These are phyloP conservation scores for Annulohypoxylon truncatum DNA, from an alignment of 2,329 filamentous ascomycete species.

Conservation along the genomic window DNA sequence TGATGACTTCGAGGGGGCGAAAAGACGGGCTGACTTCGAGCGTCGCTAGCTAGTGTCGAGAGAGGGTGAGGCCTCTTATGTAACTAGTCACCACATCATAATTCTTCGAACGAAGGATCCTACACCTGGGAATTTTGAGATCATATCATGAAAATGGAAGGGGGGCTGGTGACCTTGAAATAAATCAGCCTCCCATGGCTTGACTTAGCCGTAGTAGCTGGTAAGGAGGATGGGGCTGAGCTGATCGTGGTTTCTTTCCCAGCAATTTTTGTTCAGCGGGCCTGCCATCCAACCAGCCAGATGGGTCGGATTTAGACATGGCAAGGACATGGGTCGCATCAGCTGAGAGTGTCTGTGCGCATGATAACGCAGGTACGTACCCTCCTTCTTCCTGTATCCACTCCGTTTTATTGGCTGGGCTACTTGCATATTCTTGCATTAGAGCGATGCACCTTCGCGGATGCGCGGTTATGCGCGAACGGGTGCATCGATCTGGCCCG, in stretches of 20 bases:
- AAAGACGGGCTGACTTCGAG: conserved; percentile 4
- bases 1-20: background rate
- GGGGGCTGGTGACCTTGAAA: background rate
- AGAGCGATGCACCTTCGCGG: background rate
- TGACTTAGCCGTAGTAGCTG: background rate
- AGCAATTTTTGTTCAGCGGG: conserved; percentile 19
- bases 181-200: conserved; percentile 4
- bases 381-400: conserved; percentile 1
- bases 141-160: conserved; percentile 15
- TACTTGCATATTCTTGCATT: conserved; percentile 12
- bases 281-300: background rate
- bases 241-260: conserved; percentile 15
- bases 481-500: background rate
- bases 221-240: conserved; percentile 27
- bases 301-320: background rate
- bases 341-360: conserved; percentile 37
- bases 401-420: conserved; percentile 14
- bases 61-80: conserved; percentile 37
- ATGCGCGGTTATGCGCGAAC: background rate
- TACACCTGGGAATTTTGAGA: background rate
- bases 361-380: conserved; percentile 34
- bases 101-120: conserved; percentile 24
- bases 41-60: background rate
- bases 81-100: conserved; percentile 3
- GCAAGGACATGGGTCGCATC: conserved; percentile 13